Evolutionary conservation across 2,329 filamentous ascomycete genomes (phyloP).

Genomic region (Colletotrichum sp.): DNA sequence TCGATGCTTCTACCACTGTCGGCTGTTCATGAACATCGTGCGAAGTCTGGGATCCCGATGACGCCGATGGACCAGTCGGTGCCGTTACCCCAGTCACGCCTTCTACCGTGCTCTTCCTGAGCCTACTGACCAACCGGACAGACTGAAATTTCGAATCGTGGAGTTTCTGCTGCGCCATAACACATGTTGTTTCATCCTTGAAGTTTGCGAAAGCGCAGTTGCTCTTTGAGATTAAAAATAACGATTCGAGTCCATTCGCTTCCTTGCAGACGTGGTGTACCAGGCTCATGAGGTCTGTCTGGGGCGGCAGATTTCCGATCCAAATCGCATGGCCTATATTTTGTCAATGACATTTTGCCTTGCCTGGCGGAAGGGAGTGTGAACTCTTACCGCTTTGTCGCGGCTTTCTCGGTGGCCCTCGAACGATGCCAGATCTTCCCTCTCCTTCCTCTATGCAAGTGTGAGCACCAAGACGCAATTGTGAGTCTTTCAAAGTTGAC

Average conservation of each 20-base stretch:
- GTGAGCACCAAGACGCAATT: not conserved
- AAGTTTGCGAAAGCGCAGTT: conserved; percentile 98
- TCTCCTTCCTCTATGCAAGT: conserved; percentile 22
- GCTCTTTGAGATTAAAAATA: conserved; percentile 95
- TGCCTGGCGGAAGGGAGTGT: conserved; percentile 17
- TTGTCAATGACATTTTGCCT: conserved; percentile 16
- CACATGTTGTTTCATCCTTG: conserved; percentile 77
- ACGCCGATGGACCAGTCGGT: conserved; percentile 59
- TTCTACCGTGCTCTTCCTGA: conserved; percentile 65
- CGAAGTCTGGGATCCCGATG: conserved; percentile 21
- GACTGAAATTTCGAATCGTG: conserved; percentile 91
- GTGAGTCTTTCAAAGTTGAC: not conserved
- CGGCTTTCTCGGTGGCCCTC: conserved; percentile 61
- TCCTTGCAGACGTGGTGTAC: conserved; percentile 90
- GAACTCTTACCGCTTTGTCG: conserved; percentile 60
- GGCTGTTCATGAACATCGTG: not conserved
- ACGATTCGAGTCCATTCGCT: conserved; percentile 79
- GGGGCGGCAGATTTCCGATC: conserved; percentile 92
- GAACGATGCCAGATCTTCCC: conserved; percentile 47
- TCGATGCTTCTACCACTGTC: not conserved
- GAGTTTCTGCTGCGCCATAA: conserved; percentile 79
- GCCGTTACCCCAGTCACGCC: conserved; percentile 51
- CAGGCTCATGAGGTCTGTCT: conserved; percentile 80
- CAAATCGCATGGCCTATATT: conserved; percentile 82
- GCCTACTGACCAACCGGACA: conserved; percentile 82